Evolutionary conservation across 2,329 filamentous ascomycete genomes (phyloP).

Genomic region (Dothistroma septosporum): DNA sequence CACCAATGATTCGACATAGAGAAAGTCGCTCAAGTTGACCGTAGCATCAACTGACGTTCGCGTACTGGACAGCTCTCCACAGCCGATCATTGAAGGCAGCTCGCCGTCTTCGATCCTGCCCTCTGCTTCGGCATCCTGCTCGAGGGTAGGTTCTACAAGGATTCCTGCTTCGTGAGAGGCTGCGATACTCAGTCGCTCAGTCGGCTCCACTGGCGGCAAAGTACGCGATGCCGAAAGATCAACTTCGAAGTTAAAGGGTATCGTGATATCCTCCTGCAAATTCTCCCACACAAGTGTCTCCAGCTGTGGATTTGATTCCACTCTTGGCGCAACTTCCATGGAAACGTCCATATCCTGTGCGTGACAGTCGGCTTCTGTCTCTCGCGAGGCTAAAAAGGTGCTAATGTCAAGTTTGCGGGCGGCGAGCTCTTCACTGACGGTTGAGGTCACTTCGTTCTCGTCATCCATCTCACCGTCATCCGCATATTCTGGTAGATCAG

Average conservation of each 20-base stretch:
- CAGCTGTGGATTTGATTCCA: conserved; percentile 16
- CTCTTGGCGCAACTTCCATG: conserved; percentile 3
- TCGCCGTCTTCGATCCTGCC: no score
- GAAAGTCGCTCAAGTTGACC: conserved; percentile 30
- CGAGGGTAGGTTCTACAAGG: background rate
- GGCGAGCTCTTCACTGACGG: background rate
- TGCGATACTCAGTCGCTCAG: conserved; percentile 12
- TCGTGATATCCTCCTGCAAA: conserved; percentile 28
- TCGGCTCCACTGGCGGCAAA: conserved; percentile 15
- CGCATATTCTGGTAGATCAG: background rate
- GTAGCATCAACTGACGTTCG: conserved; percentile 18
- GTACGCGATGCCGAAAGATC: conserved; percentile 14
- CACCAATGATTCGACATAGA: conserved; percentile 26
- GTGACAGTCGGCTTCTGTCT: background rate
- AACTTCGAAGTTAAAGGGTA: conserved; percentile 29
- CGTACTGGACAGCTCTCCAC: background rate
- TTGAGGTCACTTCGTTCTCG: background rate
- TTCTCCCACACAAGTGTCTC: conserved; percentile 33
- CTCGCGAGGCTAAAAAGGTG: background rate
- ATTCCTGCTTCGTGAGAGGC: background rate
- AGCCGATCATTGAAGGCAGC: no score
- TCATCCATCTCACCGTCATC: background rate
- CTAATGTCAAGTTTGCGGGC: background rate
- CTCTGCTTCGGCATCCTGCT: background rate
- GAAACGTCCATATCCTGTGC: background rate